Evolutionary conservation across 352 stramenopile genomes (phyloP), one percentile per base, ranked within the genome.

Genomic region (Phytophthora megakarya): DNA sequence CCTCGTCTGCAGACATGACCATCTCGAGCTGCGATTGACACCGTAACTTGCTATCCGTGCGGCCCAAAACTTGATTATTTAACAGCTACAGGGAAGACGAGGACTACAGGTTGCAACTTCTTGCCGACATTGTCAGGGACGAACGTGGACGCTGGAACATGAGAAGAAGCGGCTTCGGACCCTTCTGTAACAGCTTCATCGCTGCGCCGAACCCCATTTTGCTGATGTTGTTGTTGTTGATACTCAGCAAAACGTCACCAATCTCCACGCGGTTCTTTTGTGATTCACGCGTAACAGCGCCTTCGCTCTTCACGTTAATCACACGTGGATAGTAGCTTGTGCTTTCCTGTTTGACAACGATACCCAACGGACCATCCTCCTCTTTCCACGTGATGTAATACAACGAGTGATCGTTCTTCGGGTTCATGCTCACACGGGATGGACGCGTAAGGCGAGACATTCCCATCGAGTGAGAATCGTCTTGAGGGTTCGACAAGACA

Each of bases 191-290:
- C 59, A 96, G 56, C 47, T 89, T 86, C 87, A 96, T 96, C 15
- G 87, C 85, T 21, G 86, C 58, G 9, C 84, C 85, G 60, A 96
- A 96, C 40, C 87, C 87, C 84, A 96, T 96, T 59, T 93, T 92
- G 71, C 83, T 92, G 62, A 96, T 96, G 70, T 96, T 93, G 73
- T 96, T 93, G 76, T 96, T 93, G 73, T 96, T 96, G 58, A 96
- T 94, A 61, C 85, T 93, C 18, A 96, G 71, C 30, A 96, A 47
- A 32, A 93, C 70, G 40, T 96, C 87, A 25, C 87, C 87, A 18
- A 92, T 83, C 61, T 91, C 80, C 23, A 96, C 84, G 16, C 82
- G 82, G 53, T 93, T 93, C 59, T 91, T 92, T 68, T 95, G 85
- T 13, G 83, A 92, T 44, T 90, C 73, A 13, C 86, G 81, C 7